Evolutionary conservation across 1,139 yeast species (phyloP), one percentile per base, ranked within the genome.

Genomic region (Debaryomyces coudertii): DNA sequence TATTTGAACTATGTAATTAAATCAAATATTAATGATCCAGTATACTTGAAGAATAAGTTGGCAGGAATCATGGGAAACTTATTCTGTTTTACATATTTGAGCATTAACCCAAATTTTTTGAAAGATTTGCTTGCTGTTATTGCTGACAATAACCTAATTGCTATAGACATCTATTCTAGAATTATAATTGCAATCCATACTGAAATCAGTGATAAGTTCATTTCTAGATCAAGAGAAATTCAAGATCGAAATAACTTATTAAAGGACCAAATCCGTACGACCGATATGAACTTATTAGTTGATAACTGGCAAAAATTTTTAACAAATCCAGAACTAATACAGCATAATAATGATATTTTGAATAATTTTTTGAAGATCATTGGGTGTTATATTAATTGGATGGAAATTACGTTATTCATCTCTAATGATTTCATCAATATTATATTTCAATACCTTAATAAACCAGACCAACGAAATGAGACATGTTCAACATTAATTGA

Each of bases 311-410:
- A 78, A 56, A 71, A 76, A 40, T 76, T 87, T 23, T 69, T 92
- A 44, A 57, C 60, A 9, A 56, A 62, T 43, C 57, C 65, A 33
- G 55, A 57, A 18, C 47, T 55, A 18, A 38, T 48, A 4, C 45
- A 43, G 3, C 42, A 53, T 18, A 51, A 76, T 7, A 62, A 61
- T 35, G 87, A 79, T 16, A 79, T 86, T 40, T 62, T 85, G 47
- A 81, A 79, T 49, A 77, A 79, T 47, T 71, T 84, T n/a, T 73
- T 90, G 47, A 74, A 76, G 45, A 83, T 84, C 47, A 80, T 93
- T 46, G 98, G 97, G 6, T 83, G 83, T 18, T 95, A 88, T 76
- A 88, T 90, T 24, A 85, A 92, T 25, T 95, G 99, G 99, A 90
- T 93, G 66, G 99, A 95, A 60, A 88, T 93, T 51, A 76, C 84